These are phyloP conservation scores for Esteya vermicola DNA, from an alignment of 2,329 filamentous ascomycete species.

Conservation along the genomic window DNA sequence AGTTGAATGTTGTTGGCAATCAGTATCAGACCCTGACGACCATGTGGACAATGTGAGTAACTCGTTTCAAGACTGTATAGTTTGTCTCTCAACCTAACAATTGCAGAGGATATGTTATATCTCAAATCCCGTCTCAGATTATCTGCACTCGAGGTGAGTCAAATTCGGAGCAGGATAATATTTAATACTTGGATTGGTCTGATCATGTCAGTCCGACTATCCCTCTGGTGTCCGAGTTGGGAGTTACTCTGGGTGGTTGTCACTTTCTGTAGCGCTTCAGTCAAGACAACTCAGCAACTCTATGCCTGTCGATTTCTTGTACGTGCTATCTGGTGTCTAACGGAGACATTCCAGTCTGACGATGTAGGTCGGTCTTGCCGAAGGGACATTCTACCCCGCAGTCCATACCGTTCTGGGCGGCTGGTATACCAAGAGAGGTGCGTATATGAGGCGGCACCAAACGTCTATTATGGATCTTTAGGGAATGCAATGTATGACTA, in stretches of 20 bases:
- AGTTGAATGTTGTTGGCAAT: background rate
- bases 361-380: background rate
- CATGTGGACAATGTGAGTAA: background rate
- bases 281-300: background rate
- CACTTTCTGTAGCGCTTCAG: background rate
- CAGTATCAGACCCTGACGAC: slow-evolving; percentile 1
- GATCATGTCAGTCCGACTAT: background rate
- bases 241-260: background rate
- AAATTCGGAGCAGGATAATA: background rate
- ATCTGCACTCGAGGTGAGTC: slow-evolving; percentile 1
- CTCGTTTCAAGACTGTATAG: too few species aligned
- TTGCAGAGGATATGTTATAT: background rate
- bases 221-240: slow-evolving; percentile 1
- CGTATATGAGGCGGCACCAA: background rate
- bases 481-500: too few species aligned
- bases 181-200: background rate
- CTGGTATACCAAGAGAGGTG: background rate
- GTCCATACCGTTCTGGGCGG: background rate
- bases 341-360: too few species aligned
- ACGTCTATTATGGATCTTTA: too few species aligned
- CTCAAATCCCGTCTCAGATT: background rate
- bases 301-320: slow-evolving; percentile 1
- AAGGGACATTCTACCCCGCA: background rate
- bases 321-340: too few species aligned
- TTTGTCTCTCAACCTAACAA: background rate